A percentile compares a stretch with the other conserved stretches of the same genome.
These are phyloP conservation scores for Carex parvula DNA, from an alignment of 176 grass and related monocot species.

Conservation along the genomic window DNA sequence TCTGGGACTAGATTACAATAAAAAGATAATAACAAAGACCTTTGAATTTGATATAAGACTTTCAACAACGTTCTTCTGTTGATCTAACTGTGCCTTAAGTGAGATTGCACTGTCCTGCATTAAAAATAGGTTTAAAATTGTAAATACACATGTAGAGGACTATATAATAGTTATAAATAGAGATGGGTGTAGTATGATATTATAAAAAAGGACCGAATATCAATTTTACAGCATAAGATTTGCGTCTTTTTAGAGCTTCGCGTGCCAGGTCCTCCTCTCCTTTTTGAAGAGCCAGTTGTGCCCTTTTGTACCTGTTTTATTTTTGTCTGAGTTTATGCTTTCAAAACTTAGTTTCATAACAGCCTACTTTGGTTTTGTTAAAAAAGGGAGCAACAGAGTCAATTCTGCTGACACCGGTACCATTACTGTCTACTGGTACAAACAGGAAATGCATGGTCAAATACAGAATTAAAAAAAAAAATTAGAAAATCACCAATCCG, in stretches of 20 bases:
- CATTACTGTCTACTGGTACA: neutral
- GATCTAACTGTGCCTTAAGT: slow-evolving; percentile 83
- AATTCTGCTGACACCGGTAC: neutral
- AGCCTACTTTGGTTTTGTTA: neutral
- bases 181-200: neutral
- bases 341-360: neutral
- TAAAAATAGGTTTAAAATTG: neutral
- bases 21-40: slow-evolving; percentile 38
- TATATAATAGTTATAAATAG: neutral
- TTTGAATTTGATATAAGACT: slow-evolving; percentile 84
- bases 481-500: slow-evolving; percentile 65
- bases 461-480: neutral
- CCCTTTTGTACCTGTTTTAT: slow-evolving; percentile 64
- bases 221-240: slow-evolving; percentile 93
- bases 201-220: slow-evolving; percentile 8
- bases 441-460: neutral
- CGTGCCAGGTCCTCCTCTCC: slow-evolving; percentile 94
- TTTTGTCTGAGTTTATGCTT: neutral
- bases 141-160: neutral
- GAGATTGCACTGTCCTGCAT: slow-evolving; percentile 88
- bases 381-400: neutral
- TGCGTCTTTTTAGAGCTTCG: slow-evolving; percentile 93
- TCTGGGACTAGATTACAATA: slow-evolving; percentile 17
- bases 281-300: slow-evolving; percentile 94
- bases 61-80: slow-evolving; percentile 81